Base-by-base conservation (phyloP, 148 eudicot genomes). In the Hydrangea macrophylla region DNA sequence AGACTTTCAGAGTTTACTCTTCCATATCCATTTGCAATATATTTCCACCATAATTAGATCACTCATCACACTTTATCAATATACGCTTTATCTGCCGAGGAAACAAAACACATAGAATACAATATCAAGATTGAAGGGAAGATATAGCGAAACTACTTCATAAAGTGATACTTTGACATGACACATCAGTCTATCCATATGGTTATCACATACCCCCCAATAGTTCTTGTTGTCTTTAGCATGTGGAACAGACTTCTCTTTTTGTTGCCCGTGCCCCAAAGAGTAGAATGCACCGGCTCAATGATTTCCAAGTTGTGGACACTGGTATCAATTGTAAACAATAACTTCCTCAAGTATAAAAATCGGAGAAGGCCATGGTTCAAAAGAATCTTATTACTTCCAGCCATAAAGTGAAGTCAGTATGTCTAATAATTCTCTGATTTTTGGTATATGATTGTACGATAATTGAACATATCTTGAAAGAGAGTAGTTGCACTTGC, bases 301-400 rank as follows among this genome's bases (percentile, higher is more conserved):
- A 95, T 89, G 61, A 95, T 84, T 74, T 95, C 99, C 93, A 95
- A 76, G 83, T 95, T 95, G 62, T 89, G 96, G 65, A 95, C 96
- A 75, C 99, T 91, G 83, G 44, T 66, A 81, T 33, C 73, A 83
- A 67, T 42, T 18, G 68, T 25, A 69, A 23, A 27, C 72, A 69
- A 44, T 53, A 31, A 60, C 65, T 57, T 48, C 22, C 42, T 44
- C 28, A 20, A 32, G 6, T n/a, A n/a, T n/a, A n/a, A n/a, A n/a
- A n/a, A n/a, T n/a, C n/a, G n/a, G n/a, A n/a, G n/a, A n/a, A n/a
- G n/a, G n/a, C n/a, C n/a, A n/a, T n/a, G n/a, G n/a, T n/a, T n/a
- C n/a, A n/a, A n/a, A n/a, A n/a, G n/a, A n/a, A n/a, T n/a, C n/a
- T n/a, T n/a, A n/a, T n/a, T n/a, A n/a, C n/a, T n/a, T n/a, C n/a